Base-by-base conservation (phyloP, 2,329 filamentous ascomycete species). In the Fonsecaea nubica region DNA sequence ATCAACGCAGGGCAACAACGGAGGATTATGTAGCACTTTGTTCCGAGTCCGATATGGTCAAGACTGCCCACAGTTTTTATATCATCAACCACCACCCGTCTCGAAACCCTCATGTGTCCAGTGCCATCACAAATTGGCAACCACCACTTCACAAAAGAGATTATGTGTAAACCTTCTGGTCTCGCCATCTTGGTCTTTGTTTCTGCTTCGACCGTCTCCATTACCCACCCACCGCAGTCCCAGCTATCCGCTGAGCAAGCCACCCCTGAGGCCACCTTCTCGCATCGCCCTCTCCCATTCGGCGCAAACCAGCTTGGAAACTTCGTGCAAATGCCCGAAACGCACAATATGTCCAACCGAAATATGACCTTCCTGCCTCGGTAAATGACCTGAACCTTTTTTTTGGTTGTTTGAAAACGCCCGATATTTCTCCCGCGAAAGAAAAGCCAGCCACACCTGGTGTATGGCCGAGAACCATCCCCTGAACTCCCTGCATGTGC, bases 401-500 rank as follows among this genome's bases (percentile, higher is more conserved):
- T 59, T 40, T 48, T 48, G 48, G 21, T 32, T 53, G 33, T 35
- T 52, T 15, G 45, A 25, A 25, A 50, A 50, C 45, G 45, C 45
- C 45, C 45, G 45, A 50, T 25, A 13, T 50, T 50, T 25, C 21
- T 50, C 45, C 18, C 4, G 45, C 21, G 18, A 25, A 30, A 50
- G 21, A 9, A 9, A 50, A 30, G 42, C 42, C 53, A 30, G 18
- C 36, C 50, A 40, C 6, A 48, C 45, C 4, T 32, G 18, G 25
- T 9, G 53, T 21, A 50, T 36, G 36, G 36, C 35, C 42, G 45
- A 48, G 40, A 50, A 50, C n/a, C 40, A 62, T 35, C 52, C 52
- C 18, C 30, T 13, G 32, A 61, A 65, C 63, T 60, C 63, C 63
- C 53, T 25, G 25, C 58, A 61, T 65, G 52, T 65, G 58, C 50